These are phyloP conservation scores for Apiospora arundinis DNA, from an alignment of 2,329 filamentous ascomycete genomes.

Conservation along the genomic window DNA sequence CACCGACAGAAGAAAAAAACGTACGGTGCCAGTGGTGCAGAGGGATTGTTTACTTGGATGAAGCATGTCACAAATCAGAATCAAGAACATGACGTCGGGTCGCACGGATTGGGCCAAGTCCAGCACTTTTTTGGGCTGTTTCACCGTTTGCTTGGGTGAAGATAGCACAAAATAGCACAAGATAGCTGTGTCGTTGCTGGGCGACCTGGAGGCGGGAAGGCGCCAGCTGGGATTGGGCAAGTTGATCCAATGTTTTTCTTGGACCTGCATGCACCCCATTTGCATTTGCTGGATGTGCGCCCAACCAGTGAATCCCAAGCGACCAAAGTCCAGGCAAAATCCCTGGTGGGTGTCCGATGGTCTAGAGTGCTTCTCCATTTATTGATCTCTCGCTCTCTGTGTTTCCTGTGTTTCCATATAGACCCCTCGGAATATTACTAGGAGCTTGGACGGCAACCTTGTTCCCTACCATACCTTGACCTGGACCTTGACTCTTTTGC, in stretches of 20 bases:
- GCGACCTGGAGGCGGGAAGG: background rate
- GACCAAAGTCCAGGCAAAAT: background rate
- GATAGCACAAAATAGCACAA: background rate
- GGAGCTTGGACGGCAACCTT: constrained; percentile 17
- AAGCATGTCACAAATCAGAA: background rate
- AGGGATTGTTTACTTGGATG: background rate
- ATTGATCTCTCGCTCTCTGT: background rate
- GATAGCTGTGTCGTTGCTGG: background rate
- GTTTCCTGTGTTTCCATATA: background rate
- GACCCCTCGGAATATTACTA: constrained; percentile 11
- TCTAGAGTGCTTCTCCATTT: background rate
- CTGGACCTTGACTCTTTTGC: background rate
- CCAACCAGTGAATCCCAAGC: background rate
- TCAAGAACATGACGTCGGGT: background rate
- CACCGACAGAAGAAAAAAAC: constrained; percentile 3
- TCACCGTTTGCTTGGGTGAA: background rate
- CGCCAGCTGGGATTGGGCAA: constrained; percentile 5
- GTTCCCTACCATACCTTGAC: constrained; percentile 1
- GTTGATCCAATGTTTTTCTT: constrained; percentile 5
- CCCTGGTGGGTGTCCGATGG: background rate
- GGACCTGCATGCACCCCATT: background rate
- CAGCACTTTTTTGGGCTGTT: background rate
- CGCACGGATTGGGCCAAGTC: background rate
- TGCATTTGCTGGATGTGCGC: constrained; percentile 6
- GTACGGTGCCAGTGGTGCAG: background rate